These are phyloP conservation scores for Amauroascus niger DNA, from an alignment of 2,329 filamentous ascomycete species.

Conservation along the genomic window DNA sequence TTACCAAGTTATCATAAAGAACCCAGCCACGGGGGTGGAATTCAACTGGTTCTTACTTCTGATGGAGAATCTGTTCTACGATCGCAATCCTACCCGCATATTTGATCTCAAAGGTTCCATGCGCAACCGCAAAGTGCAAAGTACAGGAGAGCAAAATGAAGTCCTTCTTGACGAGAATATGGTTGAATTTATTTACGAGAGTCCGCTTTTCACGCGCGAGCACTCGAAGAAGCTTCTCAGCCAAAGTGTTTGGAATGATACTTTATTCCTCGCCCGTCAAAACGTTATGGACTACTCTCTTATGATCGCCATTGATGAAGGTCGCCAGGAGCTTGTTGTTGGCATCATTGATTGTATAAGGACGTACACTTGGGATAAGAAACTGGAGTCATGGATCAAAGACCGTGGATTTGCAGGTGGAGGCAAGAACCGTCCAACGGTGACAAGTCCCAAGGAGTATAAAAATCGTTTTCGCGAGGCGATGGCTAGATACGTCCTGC, in stretches of 20 bases:
- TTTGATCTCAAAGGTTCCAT: constrained; percentile 97
- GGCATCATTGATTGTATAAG: constrained; percentile 98
- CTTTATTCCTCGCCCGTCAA: constrained; percentile 82
- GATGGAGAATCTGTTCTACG: constrained; percentile 98
- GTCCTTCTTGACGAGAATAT: constrained; percentile 97
- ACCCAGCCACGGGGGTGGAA: constrained; percentile 79
- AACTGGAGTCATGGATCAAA: constrained; percentile 99
- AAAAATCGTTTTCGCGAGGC: constrained; percentile 91
- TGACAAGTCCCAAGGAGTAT: constrained; percentile 95
- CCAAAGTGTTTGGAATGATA: constrained; percentile 94
- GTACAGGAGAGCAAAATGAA: constrained; percentile 90
- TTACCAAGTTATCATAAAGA: constrained; percentile 95
- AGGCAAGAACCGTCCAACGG: constrained; percentile 76
- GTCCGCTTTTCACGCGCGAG: constrained; percentile 85
- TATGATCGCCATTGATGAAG: constrained; percentile 95
- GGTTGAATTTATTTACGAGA: constrained; percentile 98
- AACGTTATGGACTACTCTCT: constrained; percentile 99
- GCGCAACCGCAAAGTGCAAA: constrained; percentile 95
- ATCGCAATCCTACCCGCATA: constrained; percentile 76
- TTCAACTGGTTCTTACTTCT: constrained; percentile 89
- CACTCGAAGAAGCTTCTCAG: constrained; percentile 90
- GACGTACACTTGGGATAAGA: constrained; percentile 99
- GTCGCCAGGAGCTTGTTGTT: constrained; percentile 80
- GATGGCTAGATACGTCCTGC: constrained; percentile 72
- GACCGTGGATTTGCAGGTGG: constrained; percentile 76